A percentile compares a stretch with the other conserved stretches of the same genome.
These are phyloP conservation scores for Xylariaceae sp. DNA, from an alignment of 2,329 filamentous ascomycete species.

Conservation along the genomic window DNA sequence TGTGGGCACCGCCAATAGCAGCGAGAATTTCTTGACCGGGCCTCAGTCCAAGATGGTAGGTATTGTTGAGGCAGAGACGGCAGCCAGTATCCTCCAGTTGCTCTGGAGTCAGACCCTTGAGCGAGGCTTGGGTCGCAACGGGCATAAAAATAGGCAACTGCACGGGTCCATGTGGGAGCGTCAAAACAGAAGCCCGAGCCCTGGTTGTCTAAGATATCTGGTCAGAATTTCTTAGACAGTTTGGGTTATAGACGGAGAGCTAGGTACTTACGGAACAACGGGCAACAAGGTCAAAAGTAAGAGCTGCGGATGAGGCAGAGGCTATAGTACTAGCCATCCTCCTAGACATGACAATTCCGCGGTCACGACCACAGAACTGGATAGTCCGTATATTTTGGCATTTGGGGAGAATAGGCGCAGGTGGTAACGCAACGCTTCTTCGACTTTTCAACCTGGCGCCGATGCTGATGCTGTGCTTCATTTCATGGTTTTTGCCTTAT, in stretches of 20 bases:
- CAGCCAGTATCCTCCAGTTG: slow-evolving; percentile 89
- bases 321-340: slow-evolving; percentile 48
- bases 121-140: slow-evolving; percentile 90
- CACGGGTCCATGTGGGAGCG: slow-evolving; percentile 86
- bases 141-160: slow-evolving; percentile 96
- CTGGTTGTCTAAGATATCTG: slow-evolving; percentile 68
- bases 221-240: slow-evolving; percentile 1
- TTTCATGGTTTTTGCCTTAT: neutral
- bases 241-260: neutral
- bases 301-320: slow-evolving; percentile 53
- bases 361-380: neutral
- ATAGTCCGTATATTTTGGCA: neutral
- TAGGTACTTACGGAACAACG: slow-evolving; percentile 72
- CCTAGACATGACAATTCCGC: slow-evolving; percentile 12
- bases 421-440: neutral
- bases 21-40: slow-evolving; percentile 88
- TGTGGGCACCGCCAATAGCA: slow-evolving; percentile 85
- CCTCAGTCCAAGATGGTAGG: slow-evolving; percentile 92
- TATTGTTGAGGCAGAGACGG: slow-evolving; percentile 92
- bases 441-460: neutral
- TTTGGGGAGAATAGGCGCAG: neutral
- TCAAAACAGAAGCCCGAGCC: slow-evolving; percentile 82
- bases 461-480: neutral
- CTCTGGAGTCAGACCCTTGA: slow-evolving; percentile 90
- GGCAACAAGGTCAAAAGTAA: slow-evolving; percentile 73